Base-by-base conservation (phyloP, 1,139 yeast genomes). In the Blastobotrys petasosporus region DNA sequence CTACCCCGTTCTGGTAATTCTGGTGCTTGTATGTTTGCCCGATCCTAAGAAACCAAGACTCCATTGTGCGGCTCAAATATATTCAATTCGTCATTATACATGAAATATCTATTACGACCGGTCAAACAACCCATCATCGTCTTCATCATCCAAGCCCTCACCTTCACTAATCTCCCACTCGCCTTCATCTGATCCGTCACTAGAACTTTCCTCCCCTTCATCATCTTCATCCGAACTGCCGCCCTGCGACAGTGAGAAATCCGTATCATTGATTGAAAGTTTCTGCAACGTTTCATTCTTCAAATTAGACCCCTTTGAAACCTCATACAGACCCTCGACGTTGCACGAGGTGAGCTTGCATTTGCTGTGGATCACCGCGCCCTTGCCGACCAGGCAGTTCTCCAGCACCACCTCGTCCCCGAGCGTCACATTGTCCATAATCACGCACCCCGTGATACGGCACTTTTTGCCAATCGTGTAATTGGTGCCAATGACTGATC, bases 251-350 rank as follows among this genome's bases (percentile, higher is more conserved):
- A 62, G 67, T 3, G 25, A 20, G 25, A 20, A 20, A 4, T 20
- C 6, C 4, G 25, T 20, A 20, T 62, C 70, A 8, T 62, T 66
- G 3, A 62, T 70, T 30, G 54, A 52, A 37, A 49, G 43, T 54
- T 80, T 79, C 53, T 84, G 75, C 54, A 92, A 72, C 0, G 85
- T 82, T 61, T 92, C 97, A 53, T 95, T 94, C 69, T 90, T 90
- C 42, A 85, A 69, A 50, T 74, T 80, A 4, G 85, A 75, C 9
- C 62, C 67, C 48, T 73, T 69, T 2, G 75, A 70, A 23, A 90
- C 88, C 32, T 72, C 74, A 60, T 82, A 85, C 1, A 80, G 73
- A 11, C 94, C 86, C 63, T 90, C 97, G 28, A 92, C 82, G 53
- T 86, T 82, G 70, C 96, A 88, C 55, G 83, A 82, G 10, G 79